These are phyloP conservation scores for Leersia perrieri DNA, from an alignment of 176 grass and related monocot species.

Conservation along the genomic window DNA sequence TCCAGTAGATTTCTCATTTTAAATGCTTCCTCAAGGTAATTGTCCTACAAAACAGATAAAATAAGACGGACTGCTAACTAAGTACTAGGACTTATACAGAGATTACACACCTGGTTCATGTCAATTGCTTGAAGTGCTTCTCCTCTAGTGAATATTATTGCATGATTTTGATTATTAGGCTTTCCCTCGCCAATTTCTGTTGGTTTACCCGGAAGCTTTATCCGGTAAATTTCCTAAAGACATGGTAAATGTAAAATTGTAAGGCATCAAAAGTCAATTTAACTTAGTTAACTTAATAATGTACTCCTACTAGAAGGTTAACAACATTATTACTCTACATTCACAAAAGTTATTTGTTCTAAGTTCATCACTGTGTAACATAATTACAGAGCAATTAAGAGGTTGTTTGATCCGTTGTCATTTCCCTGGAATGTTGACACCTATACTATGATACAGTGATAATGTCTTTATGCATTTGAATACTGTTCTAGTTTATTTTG, in stretches of 20 bases:
- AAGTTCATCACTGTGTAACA: slow-evolving; percentile 4
- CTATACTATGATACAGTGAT: background rate
- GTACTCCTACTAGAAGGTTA: background rate
- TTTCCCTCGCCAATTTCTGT: slow-evolving; percentile 76
- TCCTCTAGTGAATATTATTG: slow-evolving; percentile 80
- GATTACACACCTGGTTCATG: slow-evolving; percentile 68
- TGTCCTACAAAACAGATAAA: slow-evolving; percentile 51
- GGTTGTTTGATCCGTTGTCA: background rate
- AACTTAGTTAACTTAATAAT: background rate
- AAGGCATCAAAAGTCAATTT: slow-evolving; percentile 11
- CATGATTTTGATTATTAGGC: slow-evolving; percentile 84
- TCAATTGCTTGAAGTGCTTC: slow-evolving; percentile 84
- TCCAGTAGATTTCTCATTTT: slow-evolving; percentile 78
- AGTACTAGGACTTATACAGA: background rate
- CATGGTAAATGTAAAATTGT: slow-evolving; percentile 11
- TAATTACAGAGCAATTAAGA: background rate
- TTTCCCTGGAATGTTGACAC: slow-evolving; percentile 16
- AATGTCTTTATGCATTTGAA: slow-evolving; percentile 1
- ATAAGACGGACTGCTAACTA: slow-evolving; percentile 22
- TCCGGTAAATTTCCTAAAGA: slow-evolving; percentile 74
- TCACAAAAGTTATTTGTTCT: background rate
- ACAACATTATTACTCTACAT: background rate
- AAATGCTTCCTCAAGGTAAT: slow-evolving; percentile 86
- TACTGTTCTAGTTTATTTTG: slow-evolving; percentile 16
- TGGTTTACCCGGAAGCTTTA: slow-evolving; percentile 72